A percentile compares a stretch with the other conserved stretches of the same genome.
These are phyloP conservation scores for Chrysanthemum seticuspe DNA, from an alignment of 129 eudicot species.

Conservation along the genomic window DNA sequence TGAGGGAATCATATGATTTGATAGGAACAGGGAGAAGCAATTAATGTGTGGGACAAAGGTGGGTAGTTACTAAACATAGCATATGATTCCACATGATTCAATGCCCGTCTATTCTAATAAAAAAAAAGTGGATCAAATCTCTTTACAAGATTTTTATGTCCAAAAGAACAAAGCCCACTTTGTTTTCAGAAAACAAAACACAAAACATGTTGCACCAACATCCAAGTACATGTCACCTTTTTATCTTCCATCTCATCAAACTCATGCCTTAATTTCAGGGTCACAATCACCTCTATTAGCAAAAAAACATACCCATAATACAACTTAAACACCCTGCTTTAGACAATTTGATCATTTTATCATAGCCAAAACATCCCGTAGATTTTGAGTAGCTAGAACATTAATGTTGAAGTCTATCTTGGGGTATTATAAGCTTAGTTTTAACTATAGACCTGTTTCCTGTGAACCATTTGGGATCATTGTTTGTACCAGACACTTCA, in stretches of 20 bases:
- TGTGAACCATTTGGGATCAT: no score
- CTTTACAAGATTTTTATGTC: constrained; percentile 43
- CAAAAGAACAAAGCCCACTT: constrained; percentile 9
- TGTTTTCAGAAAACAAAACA: constrained; percentile 34
- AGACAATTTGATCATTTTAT: background rate
- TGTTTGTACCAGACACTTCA: no score
- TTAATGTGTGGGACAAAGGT: constrained; percentile 23
- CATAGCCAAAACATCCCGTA: background rate
- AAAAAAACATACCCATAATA: background rate
- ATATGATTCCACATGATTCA: constrained; percentile 43
- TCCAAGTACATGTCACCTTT: constrained; percentile 14
- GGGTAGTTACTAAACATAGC: constrained; percentile 42
- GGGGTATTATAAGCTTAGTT: no score
- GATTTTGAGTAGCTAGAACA: no score
- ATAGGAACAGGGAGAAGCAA: constrained; percentile 10
- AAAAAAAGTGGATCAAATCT: constrained; percentile 42
- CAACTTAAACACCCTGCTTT: constrained; percentile 6
- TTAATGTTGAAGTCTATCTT: no score
- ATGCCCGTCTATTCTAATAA: constrained; percentile 32
- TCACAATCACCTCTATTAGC: constrained; percentile 21
- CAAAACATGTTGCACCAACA: constrained; percentile 16
- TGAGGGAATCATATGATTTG: background rate
- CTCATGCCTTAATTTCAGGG: constrained; percentile 26
- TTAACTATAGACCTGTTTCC: no score
- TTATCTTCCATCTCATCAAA: constrained; percentile 24